phyloP scores from a whole-genome alignment of 345 rosid genomes.

The Angophora floribunda region DNA sequence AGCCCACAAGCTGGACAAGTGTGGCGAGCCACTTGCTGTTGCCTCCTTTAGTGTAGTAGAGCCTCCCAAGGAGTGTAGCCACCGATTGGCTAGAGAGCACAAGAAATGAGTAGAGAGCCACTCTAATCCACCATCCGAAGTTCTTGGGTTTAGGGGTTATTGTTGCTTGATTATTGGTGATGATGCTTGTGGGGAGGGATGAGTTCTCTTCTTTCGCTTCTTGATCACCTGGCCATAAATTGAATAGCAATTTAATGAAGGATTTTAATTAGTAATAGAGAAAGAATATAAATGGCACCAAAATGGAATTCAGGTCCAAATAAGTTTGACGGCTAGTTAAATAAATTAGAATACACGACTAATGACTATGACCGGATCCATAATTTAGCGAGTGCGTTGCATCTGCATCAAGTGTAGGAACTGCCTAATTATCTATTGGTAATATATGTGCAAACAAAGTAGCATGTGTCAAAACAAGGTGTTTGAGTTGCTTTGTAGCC shows the following conservation, averaged over 20 bases:
- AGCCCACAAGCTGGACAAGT: slow-evolving; percentile 19
- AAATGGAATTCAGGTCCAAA: background rate
- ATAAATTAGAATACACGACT: background rate
- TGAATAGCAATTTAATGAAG: background rate
- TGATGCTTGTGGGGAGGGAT: background rate
- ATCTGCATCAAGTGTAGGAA: background rate
- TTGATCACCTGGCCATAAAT: background rate
- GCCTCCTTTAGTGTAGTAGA: slow-evolving; percentile 32
- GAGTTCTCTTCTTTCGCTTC: background rate
- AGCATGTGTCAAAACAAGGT: background rate
- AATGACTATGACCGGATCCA: background rate
- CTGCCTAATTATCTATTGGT: background rate
- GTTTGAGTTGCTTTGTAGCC: background rate
- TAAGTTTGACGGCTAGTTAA: background rate
- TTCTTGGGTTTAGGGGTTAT: background rate
- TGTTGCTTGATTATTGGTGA: background rate
- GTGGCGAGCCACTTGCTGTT: slow-evolving; percentile 34
- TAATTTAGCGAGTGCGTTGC: background rate
- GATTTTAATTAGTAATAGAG: background rate
- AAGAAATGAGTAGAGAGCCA: background rate
- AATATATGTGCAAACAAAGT: background rate
- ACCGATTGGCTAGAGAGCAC: slow-evolving; percentile 21
- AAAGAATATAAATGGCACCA: background rate
- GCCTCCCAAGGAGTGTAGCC: slow-evolving; percentile 24
- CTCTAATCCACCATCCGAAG: background rate